Conservation (phyloP, 2,329 filamentous ascomycete species). For the Paraphaeosphaeria sporulosa region DNA sequence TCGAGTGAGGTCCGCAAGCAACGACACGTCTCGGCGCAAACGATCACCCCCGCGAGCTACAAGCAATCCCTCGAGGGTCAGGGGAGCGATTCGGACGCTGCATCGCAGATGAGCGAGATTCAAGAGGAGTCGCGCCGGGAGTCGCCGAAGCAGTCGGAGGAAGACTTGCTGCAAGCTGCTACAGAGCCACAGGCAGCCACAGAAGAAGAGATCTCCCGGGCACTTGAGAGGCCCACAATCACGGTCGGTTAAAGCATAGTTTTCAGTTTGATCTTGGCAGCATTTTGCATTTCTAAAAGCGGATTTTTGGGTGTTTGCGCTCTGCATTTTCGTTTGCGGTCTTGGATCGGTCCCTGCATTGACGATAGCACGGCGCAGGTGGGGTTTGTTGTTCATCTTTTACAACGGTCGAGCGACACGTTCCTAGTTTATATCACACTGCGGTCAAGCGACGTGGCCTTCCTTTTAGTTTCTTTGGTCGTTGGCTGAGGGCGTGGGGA, state of each 20-base stretch:
- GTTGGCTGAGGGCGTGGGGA: neutral
- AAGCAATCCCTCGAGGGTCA: conserved; percentile 34
- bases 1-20: conserved; percentile 42
- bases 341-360: conserved; percentile 22
- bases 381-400: neutral
- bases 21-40: conserved; percentile 46
- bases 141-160: conserved; percentile 21
- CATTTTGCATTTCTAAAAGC: conserved; percentile 27
- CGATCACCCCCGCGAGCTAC: conserved; percentile 43
- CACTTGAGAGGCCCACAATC: conserved; percentile 19
- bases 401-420: no score
- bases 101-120: conserved; percentile 45
- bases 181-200: conserved; percentile 22
- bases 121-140: conserved; percentile 39
- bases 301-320: conserved; percentile 18
- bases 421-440: neutral
- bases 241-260: conserved; percentile 27
- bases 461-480: neutral
- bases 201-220: conserved; percentile 24
- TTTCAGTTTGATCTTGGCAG: conserved; percentile 11
- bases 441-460: neutral
- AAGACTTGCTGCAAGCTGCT: conserved; percentile 16
- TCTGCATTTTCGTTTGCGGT: conserved; percentile 51
- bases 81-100: conserved; percentile 30
- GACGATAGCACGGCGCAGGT: conserved; percentile 4